phyloP scores from a whole-genome alignment of 108 stramenopile genomes.

The Parmales sp. region DNA sequence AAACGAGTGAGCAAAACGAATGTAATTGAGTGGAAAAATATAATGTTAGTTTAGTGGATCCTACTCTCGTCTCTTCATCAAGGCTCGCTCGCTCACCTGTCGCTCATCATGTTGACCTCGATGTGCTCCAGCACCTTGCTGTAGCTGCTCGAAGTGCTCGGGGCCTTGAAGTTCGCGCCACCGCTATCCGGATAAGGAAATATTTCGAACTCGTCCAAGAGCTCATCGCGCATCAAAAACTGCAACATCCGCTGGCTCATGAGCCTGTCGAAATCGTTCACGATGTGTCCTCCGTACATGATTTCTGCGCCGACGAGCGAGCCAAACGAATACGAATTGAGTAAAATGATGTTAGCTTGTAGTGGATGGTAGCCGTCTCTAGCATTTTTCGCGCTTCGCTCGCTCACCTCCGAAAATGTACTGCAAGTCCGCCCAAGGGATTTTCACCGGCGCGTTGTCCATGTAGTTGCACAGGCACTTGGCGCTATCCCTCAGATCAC shows the following conservation, averaged over 20 bases:
- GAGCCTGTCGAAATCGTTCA: conserved; percentile 43
- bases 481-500: conserved; percentile 44
- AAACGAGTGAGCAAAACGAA: too few relatives aligned
- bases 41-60: too few relatives aligned
- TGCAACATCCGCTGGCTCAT: conserved; percentile 34
- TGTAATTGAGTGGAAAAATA: too few relatives aligned
- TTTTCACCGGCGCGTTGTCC: conserved; percentile 22
- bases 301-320: too few relatives aligned
- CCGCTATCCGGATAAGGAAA: conserved; percentile 3
- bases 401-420: conserved; percentile 58
- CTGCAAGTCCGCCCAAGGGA: conserved; percentile 53
- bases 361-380: too few relatives aligned
- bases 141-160: neutral
- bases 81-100: too few relatives aligned
- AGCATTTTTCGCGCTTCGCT: too few relatives aligned
- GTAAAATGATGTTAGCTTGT: too few relatives aligned
- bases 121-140: conserved; percentile 22
- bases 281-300: conserved; percentile 62
- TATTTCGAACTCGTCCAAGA: conserved; percentile 23
- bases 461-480: conserved; percentile 40
- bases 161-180: conserved; percentile 13
- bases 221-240: conserved; percentile 23
- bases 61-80: too few relatives aligned
- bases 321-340: too few relatives aligned
- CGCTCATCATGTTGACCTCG: conserved; percentile 20